Conservation (phyloP, 2,329 filamentous ascomycete species). For the Xylariaceae sp. region DNA sequence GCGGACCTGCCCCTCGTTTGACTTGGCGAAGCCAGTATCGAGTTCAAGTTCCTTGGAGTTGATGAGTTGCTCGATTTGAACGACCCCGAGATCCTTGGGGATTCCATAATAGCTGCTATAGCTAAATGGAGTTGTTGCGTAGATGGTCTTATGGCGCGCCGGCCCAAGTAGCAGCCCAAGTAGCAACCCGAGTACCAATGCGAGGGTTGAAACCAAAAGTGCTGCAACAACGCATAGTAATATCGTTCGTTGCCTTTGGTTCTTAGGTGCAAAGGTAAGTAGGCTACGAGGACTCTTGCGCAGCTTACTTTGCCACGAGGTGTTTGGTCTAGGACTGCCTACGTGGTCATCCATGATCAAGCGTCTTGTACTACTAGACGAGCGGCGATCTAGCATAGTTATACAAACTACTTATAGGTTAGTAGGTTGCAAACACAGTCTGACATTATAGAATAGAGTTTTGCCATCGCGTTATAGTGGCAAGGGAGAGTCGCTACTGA, state of each 20-base stretch:
- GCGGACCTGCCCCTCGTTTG: conserved; percentile 27
- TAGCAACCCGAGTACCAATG: conserved; percentile 30
- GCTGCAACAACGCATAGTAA: conserved; percentile 31
- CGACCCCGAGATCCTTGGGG: conserved; percentile 29
- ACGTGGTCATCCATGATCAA: conserved; percentile 30
- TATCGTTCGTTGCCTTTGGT: conserved; percentile 22
- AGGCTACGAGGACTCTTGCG: conserved; percentile 26
- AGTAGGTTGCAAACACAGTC: background rate
- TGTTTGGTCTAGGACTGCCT: conserved; percentile 11
- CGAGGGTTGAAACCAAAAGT: conserved; percentile 28
- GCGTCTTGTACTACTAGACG: conserved; percentile 32
- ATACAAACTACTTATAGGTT: background rate
- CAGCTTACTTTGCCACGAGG: conserved; percentile 17
- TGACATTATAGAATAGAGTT: background rate
- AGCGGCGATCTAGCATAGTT: conserved; percentile 32
- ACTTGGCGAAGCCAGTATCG: conserved; percentile 33
- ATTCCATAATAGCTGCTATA: conserved; percentile 33
- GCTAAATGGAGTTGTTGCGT: conserved; percentile 10
- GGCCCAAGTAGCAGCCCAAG: conserved; percentile 34
- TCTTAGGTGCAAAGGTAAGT: conserved; percentile 12
- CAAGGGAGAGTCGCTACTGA: conserved; percentile 28
- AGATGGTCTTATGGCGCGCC: conserved; percentile 17
- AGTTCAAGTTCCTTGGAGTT: conserved; percentile 40
- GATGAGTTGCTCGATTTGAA: conserved; percentile 34
- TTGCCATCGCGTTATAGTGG: background rate